Evolutionary conservation across 2,329 filamentous ascomycete genomes (phyloP).

Genomic region (Xylariaceae sp.): DNA sequence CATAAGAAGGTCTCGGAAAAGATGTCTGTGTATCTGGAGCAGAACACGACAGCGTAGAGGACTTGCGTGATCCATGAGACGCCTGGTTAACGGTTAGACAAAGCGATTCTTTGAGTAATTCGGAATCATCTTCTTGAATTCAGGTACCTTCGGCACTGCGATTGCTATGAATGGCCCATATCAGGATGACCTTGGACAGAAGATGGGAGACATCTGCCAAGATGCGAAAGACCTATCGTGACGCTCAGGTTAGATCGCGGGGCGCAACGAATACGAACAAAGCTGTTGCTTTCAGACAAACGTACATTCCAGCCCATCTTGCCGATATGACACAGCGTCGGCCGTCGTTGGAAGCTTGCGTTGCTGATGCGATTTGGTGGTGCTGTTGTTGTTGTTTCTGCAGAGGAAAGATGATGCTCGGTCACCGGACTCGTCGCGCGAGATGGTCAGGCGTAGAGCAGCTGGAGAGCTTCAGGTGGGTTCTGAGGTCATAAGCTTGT

Average conservation of each 20-base stretch:
- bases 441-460: background rate
- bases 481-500: constrained; percentile 8
- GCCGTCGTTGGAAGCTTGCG: background rate
- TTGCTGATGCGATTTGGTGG: constrained; percentile 14
- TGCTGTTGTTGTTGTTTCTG: background rate
- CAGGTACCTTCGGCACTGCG: constrained; percentile 70
- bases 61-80: constrained; percentile 88
- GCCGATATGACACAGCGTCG: constrained; percentile 1
- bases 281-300: constrained; percentile 8
- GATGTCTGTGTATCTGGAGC: constrained; percentile 80
- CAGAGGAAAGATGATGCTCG: background rate
- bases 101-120: background rate
- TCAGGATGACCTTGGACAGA: constrained; percentile 81
- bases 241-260: background rate
- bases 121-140: background rate
- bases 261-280: background rate
- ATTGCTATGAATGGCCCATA: constrained; percentile 85
- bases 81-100: constrained; percentile 43
- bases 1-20: constrained; percentile 55
- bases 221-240: constrained; percentile 60
- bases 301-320: constrained; percentile 33
- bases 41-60: constrained; percentile 81
- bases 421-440: background rate
- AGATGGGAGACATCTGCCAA: constrained; percentile 80
- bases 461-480: background rate